Evolutionary conservation across 1,284 basidiomycete species (phyloP).

Genomic region (Stereum hirsutum): DNA sequence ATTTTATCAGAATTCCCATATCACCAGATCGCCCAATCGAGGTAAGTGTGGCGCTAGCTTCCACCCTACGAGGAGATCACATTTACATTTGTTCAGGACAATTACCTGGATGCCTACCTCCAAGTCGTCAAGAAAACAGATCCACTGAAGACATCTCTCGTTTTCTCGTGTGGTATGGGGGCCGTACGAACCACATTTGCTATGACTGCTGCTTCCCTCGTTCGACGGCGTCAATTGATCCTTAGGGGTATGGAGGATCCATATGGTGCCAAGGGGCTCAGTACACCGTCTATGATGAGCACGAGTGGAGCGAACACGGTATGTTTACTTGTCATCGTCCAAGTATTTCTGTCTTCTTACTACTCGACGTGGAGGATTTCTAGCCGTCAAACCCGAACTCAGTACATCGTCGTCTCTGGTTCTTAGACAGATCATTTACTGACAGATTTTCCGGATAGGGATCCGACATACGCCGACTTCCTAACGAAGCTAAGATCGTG

Average conservation of each 20-base stretch:
- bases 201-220: slow-evolving; percentile 89
- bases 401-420: too few relatives aligned
- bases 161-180: slow-evolving; percentile 98
- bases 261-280: slow-evolving; percentile 31
- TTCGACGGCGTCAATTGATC: slow-evolving; percentile 85
- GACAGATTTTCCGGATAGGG: slow-evolving; percentile 22
- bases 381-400: too few relatives aligned
- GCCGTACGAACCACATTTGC: slow-evolving; percentile 96
- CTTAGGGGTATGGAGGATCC: slow-evolving; percentile 71
- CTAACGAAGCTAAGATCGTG: slow-evolving; percentile 31
- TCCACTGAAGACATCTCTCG: slow-evolving; percentile 74
- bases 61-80: not conserved
- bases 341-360: not conserved
- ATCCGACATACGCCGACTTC: slow-evolving; percentile 28
- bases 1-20: slow-evolving; percentile 72
- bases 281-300: slow-evolving; percentile 6
- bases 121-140: slow-evolving; percentile 77
- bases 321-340: not conserved
- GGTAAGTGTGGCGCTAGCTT: slow-evolving; percentile 21
- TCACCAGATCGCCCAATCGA: slow-evolving; percentile 86
- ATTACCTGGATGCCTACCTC: slow-evolving; percentile 92
- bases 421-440: too few relatives aligned
- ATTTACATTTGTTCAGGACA: slow-evolving; percentile 45
- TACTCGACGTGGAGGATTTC: too few relatives aligned
- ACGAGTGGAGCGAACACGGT: slow-evolving; percentile 11